Conservation (phyloP, 2,329 filamentous ascomycete species). For the Leptographium galeiforme region DNA sequence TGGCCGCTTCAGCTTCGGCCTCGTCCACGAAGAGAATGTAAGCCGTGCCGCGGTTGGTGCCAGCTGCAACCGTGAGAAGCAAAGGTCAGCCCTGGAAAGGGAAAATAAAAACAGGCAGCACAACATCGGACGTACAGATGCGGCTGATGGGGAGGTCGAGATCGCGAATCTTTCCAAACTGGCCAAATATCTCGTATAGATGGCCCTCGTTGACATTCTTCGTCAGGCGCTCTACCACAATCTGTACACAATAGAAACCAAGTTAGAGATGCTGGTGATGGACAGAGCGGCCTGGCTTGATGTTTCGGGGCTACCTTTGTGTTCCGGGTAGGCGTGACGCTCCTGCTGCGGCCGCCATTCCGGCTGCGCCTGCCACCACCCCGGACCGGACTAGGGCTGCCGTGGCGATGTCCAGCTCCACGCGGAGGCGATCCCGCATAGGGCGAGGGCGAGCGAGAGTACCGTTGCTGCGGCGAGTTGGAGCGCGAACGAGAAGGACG, state of each 20-base stretch:
- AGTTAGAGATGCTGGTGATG: neutral
- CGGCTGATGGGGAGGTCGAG: slow-evolving; percentile 84
- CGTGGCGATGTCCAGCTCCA: slow-evolving; percentile 22
- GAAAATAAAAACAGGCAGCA: neutral
- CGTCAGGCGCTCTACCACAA: slow-evolving; percentile 90
- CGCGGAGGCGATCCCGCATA: slow-evolving; percentile 15
- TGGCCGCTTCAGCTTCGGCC: slow-evolving; percentile 71
- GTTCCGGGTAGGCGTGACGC: slow-evolving; percentile 27
- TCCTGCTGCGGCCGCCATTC: slow-evolving; percentile 12
- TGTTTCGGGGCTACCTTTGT: slow-evolving; percentile 34
- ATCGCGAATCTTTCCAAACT: slow-evolving; percentile 74
- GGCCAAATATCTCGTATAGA: slow-evolving; percentile 80
- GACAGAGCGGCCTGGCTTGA: neutral
- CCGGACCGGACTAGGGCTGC: slow-evolving; percentile 21
- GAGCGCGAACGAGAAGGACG: neutral
- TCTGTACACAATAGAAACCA: slow-evolving; percentile 33
- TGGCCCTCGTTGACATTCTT: slow-evolving; percentile 89
- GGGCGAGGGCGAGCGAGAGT: slow-evolving; percentile 1
- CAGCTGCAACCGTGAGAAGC: slow-evolving; percentile 22
- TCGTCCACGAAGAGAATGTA: slow-evolving; percentile 77
- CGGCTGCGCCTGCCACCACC: slow-evolving; percentile 16
- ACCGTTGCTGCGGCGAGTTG: neutral
- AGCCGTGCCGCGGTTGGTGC: slow-evolving; percentile 82
- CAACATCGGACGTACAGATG: slow-evolving; percentile 45
- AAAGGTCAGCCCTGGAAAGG: neutral